Base-by-base conservation (phyloP, 345 rosid genomes). In the Euphorbia pulcherrima region DNA sequence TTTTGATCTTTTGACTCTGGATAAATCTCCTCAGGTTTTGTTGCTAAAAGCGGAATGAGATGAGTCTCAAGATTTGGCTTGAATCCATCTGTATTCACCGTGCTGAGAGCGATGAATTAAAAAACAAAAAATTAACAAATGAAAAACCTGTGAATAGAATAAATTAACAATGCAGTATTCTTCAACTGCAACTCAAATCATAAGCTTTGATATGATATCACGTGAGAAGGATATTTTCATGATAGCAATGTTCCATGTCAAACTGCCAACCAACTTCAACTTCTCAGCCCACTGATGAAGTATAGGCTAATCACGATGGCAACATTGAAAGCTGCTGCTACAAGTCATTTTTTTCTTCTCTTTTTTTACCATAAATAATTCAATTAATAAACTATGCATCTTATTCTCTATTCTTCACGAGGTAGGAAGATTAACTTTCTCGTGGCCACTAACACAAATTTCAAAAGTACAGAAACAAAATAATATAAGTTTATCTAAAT, bases 51-150 rank as follows among this genome's bases (percentile, higher is more conserved):
- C 2, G 96, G 96, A 75, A 87, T 76, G 58, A 92, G 94, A 27
- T 90, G 94, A 23, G 88, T 90, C 78, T 90, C 98, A 63, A 90
- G 83, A 76, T 90, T 93, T 29, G 97, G 98, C 75, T 90, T 90
- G 75, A 93, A 90, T 30, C 98, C 98, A 75, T 90, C 96, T 67
- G 83, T 82, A 69, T 90, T 93, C 72, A 90, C 92, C 72, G 92
- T 87, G 77, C 98, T 90, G 83, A 75, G n/a, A n/a, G n/a, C n/a
- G n/a, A n/a, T 85, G 68, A 70, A 76, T 60, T 69, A 70, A 78
- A 78, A 73, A 74, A 75, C 46, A 70, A 30, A 70, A 47, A n/a
- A 33, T 62, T 48, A 44, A 41, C 55, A 44, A 27, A 63, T 17
- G 44, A 2, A n/a, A 27, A 24, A 55, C 1, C 60, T 57, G 21